These are phyloP conservation scores for Penicillium egyptiacum DNA, from an alignment of 495 filamentous ascomycete genomes.

Conservation along the genomic window DNA sequence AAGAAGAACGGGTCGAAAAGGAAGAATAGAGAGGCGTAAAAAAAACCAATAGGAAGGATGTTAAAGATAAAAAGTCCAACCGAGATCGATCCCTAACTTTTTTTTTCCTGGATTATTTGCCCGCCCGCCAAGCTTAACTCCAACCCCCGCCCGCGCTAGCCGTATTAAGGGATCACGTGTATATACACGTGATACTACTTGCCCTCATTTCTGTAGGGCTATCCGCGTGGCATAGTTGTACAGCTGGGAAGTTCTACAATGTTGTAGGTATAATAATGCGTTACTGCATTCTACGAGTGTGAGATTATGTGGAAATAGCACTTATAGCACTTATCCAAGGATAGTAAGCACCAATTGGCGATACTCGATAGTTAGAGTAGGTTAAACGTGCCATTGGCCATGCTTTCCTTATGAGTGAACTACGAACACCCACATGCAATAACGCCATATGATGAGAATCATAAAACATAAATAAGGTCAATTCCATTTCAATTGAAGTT, in stretches of 20 bases:
- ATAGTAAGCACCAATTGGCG: too few relatives aligned
- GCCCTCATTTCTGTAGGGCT: conserved; percentile 19
- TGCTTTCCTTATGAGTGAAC: background rate
- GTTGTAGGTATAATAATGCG: background rate
- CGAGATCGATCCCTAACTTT: conserved; percentile 26
- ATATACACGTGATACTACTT: background rate
- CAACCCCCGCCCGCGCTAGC: conserved; percentile 29
- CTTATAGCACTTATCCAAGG: background rate
- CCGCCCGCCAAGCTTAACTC: conserved; percentile 31
- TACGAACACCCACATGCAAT: background rate
- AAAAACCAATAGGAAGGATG: conserved; percentile 12
- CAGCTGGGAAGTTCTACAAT: background rate
- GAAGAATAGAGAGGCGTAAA: conserved; percentile 7
- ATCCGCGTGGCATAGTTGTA: conserved; percentile 3
- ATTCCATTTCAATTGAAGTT: background rate
- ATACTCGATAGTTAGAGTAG: background rate
- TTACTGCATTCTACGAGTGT: background rate
- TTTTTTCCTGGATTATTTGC: conserved; percentile 36
- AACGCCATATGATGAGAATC: background rate
- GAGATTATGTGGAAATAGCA: background rate
- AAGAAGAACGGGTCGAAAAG: conserved; percentile 8
- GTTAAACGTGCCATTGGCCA: background rate
- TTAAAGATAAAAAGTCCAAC: conserved; percentile 24
- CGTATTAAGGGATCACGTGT: background rate
- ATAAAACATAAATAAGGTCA: too few relatives aligned